Conservation (phyloP, 169 alveolate species). For the Theileria luwenshuni region DNA sequence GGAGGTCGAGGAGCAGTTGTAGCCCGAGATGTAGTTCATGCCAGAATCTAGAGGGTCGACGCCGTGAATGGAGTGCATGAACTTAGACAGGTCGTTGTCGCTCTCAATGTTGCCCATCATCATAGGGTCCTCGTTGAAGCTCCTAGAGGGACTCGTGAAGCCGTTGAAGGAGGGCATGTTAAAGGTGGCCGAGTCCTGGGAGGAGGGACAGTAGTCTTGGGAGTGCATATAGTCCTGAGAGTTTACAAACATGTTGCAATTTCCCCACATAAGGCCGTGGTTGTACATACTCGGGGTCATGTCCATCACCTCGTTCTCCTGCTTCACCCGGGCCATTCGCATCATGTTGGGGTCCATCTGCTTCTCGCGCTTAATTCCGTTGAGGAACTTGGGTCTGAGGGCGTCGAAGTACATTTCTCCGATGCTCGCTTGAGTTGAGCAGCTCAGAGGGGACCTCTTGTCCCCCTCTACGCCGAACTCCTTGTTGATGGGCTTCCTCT, state of each 20-base stretch:
- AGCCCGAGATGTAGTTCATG: slow-evolving; percentile 5
- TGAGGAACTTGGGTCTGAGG: slow-evolving; percentile 28
- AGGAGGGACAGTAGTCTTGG: slow-evolving; percentile 25
- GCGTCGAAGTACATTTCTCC: slow-evolving; percentile 44
- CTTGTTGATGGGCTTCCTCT: slow-evolving; percentile 27
- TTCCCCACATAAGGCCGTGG: slow-evolving; percentile 25
- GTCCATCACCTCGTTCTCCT: slow-evolving; percentile 5
- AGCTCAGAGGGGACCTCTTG: slow-evolving; percentile 40
- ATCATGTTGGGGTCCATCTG: not conserved
- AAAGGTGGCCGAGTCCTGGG: slow-evolving; percentile 31
- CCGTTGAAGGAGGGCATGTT: slow-evolving; percentile 35
- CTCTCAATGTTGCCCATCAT: slow-evolving; percentile 5
- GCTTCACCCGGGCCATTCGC: slow-evolving; percentile 5
- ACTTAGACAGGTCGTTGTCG: slow-evolving; percentile 49
- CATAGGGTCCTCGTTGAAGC: slow-evolving; percentile 10
- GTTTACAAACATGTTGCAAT: slow-evolving; percentile 21
- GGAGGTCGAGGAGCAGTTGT: slow-evolving; percentile 30
- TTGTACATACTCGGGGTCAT: slow-evolving; percentile 20
- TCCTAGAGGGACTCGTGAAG: slow-evolving; percentile 22
- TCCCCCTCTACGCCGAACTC: slow-evolving; percentile 17
- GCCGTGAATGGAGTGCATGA: slow-evolving; percentile 61
- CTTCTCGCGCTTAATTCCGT: slow-evolving; percentile 10
- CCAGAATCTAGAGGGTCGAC: slow-evolving; percentile 13
- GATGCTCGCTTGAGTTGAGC: slow-evolving; percentile 42
- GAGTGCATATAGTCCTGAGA: slow-evolving; percentile 13